These are phyloP conservation scores for Wickerhamomyces canadensis DNA, from an alignment of 805 yeast genomes.

Conservation along the genomic window DNA sequence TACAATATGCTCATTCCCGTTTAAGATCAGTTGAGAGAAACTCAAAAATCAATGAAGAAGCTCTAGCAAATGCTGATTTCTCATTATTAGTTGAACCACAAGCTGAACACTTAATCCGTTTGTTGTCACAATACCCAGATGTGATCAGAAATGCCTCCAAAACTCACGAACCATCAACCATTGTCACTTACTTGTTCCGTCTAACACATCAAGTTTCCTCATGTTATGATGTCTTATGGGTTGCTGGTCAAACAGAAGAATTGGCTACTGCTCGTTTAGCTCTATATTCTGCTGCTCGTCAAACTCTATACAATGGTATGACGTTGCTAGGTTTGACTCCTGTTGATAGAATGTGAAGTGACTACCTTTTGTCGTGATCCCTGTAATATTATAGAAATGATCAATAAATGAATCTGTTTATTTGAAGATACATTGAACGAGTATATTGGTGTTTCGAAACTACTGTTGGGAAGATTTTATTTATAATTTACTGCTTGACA, in stretches of 20 bases:
- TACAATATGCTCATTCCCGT: constrained; percentile 98
- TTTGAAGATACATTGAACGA: too few relatives aligned
- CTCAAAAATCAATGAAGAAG: constrained; percentile 44
- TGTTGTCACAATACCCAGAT: constrained; percentile 88
- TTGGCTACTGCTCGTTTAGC: constrained; percentile 90
- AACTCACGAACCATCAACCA: constrained; percentile 87
- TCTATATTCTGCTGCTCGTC: constrained; percentile 82
- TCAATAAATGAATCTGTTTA: too few relatives aligned
- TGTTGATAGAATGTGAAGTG: constrained; percentile 88
- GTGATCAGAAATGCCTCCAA: constrained; percentile 74
- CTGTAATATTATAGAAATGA: too few relatives aligned
- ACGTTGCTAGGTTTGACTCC: constrained; percentile 87
- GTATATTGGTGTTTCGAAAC: too few relatives aligned
- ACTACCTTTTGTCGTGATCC: too few relatives aligned
- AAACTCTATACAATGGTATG: constrained; percentile 88
- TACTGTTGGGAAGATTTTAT: too few relatives aligned
- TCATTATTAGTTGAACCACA: constrained; percentile 62
- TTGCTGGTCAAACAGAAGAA: constrained; percentile 87
- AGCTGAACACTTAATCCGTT: constrained; percentile 67
- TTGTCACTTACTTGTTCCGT: constrained; percentile 89
- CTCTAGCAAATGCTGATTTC: constrained; percentile 48
- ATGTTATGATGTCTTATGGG: constrained; percentile 96
- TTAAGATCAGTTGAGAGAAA: constrained; percentile 91
- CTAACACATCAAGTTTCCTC: constrained; percentile 91
- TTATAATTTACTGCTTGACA: too few relatives aligned